These are phyloP conservation scores for Conticribra guillardii DNA, from an alignment of 108 stramenopile genomes.

Conservation along the genomic window DNA sequence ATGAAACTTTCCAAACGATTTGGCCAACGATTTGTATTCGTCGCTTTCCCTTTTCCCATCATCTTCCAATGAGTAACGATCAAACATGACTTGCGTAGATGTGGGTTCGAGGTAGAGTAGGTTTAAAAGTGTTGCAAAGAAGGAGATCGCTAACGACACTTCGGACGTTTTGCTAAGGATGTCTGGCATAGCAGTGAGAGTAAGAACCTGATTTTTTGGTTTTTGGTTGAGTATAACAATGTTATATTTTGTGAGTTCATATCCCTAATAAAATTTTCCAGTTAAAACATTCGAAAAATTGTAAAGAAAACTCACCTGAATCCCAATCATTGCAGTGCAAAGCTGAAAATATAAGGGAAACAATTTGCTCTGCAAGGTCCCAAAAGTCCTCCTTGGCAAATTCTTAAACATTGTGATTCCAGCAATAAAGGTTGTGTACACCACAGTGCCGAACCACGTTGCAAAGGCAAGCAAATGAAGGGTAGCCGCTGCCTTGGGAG, in stretches of 20 bases:
- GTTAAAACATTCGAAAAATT: slow-evolving; percentile 4
- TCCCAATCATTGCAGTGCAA: slow-evolving; percentile 50
- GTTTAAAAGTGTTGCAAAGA: slow-evolving; percentile 65
- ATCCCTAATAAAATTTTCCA: background rate
- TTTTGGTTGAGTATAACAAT: background rate
- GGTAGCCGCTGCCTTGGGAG: slow-evolving; percentile 51
- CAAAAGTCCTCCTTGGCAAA: slow-evolving; percentile 83
- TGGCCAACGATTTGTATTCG: slow-evolving; percentile 65
- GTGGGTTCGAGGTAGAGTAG: slow-evolving; percentile 70
- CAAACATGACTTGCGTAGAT: slow-evolving; percentile 64
- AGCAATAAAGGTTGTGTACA: slow-evolving; percentile 77
- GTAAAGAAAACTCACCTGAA: slow-evolving; percentile 46
- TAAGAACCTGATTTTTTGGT: slow-evolving; percentile 36
- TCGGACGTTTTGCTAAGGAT: slow-evolving; percentile 50
- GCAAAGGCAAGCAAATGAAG: slow-evolving; percentile 67
- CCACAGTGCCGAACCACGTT: slow-evolving; percentile 79
- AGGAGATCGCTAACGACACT: slow-evolving; percentile 55
- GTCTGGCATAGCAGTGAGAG: slow-evolving; percentile 45
- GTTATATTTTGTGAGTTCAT: background rate
- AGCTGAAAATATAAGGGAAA: slow-evolving; percentile 83
- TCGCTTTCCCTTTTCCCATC: slow-evolving; percentile 57
- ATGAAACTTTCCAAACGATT: slow-evolving; percentile 77
- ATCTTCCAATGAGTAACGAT: slow-evolving; percentile 64
- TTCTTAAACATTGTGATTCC: slow-evolving; percentile 89
- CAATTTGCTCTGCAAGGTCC: slow-evolving; percentile 78